Percentiles rank a stretch among this genome's conserved stretches.
phyloP scores from a whole-genome alignment of 306 rosid species.

The Glycine tomentella region DNA sequence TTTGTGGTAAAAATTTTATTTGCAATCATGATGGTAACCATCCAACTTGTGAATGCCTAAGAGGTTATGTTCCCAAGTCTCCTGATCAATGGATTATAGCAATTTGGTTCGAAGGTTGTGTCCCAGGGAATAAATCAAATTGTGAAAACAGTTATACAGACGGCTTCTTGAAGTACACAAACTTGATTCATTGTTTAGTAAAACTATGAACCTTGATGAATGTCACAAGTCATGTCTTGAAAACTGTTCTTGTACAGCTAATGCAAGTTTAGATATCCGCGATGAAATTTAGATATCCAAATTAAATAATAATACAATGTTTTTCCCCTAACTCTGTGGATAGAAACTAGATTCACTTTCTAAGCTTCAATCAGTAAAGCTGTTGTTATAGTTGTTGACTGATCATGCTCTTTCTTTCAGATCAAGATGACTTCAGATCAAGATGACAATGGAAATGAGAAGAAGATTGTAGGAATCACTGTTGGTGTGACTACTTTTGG shows the following conservation, averaged over 20 bases:
- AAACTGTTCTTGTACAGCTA: background rate
- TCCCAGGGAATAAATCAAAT: background rate
- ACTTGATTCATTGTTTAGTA: background rate
- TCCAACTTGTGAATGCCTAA: background rate
- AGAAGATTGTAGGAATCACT: constrained; percentile 9
- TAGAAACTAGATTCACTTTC: background rate
- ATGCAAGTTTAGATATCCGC: background rate
- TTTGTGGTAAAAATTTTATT: constrained; percentile 8
- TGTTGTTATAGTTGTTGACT: background rate
- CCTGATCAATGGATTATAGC: background rate
- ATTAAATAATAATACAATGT: no score
- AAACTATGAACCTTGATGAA: background rate
- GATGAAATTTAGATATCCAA: background rate
- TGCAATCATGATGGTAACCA: background rate
- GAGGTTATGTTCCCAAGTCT: background rate
- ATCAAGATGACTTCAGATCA: no score
- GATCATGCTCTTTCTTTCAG: constrained; percentile 9
- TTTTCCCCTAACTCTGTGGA: background rate
- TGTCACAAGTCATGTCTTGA: background rate
- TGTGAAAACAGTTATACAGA: background rate
- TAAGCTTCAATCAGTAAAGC: background rate
- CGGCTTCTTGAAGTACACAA: background rate
- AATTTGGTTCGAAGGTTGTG: background rate
- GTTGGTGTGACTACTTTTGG: constrained; percentile 11
- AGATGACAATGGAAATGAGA: background rate